phyloP scores from a whole-genome alignment of 164 flowering plant genomes.

The Taxillus chinensis region DNA sequence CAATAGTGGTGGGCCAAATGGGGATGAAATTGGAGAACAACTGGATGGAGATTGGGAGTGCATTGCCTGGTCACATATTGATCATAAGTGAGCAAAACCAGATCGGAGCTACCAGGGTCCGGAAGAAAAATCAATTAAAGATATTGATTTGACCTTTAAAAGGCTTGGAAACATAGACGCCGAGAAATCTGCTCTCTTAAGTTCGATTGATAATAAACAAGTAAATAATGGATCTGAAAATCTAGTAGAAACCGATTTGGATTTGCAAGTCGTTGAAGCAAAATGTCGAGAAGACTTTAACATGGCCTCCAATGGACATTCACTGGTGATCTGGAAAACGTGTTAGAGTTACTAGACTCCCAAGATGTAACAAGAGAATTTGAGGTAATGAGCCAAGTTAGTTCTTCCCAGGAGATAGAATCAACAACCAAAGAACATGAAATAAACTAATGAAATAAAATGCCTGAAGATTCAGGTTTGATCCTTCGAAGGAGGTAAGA shows the following conservation, averaged over 20 bases:
- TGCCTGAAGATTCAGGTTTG: slow-evolving; percentile 5
- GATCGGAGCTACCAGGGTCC: slow-evolving; percentile 23
- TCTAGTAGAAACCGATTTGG: slow-evolving; percentile 1
- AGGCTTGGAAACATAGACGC: slow-evolving; percentile 17
- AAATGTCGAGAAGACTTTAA: slow-evolving; percentile 21
- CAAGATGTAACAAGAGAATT: slow-evolving; percentile 10
- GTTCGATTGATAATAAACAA: slow-evolving; percentile 9
- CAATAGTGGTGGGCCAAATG: slow-evolving; percentile 15
- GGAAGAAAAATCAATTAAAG: slow-evolving; percentile 29
- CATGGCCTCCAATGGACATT: slow-evolving; percentile 12
- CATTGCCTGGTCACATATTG: not conserved
- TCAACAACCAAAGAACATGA: slow-evolving; percentile 11
- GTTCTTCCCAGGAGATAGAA: too few relatives aligned
- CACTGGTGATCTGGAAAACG: slow-evolving; percentile 9
- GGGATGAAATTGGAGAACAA: slow-evolving; percentile 7
- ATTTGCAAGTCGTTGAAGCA: slow-evolving; percentile 20
- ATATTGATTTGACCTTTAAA: slow-evolving; percentile 19
- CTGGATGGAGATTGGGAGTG: slow-evolving; percentile 4
- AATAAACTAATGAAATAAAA: slow-evolving; percentile 3
- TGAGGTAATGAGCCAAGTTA: slow-evolving; percentile 8
- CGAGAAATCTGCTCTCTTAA: slow-evolving; percentile 19
- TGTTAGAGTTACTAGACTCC: slow-evolving; percentile 8
- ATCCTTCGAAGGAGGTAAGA: not conserved
- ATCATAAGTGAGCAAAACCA: not conserved
- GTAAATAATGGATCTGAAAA: slow-evolving; percentile 8